These are phyloP conservation scores for Thymus mandschuricus DNA, from an alignment of 257 asterid genomes.

Conservation along the genomic window DNA sequence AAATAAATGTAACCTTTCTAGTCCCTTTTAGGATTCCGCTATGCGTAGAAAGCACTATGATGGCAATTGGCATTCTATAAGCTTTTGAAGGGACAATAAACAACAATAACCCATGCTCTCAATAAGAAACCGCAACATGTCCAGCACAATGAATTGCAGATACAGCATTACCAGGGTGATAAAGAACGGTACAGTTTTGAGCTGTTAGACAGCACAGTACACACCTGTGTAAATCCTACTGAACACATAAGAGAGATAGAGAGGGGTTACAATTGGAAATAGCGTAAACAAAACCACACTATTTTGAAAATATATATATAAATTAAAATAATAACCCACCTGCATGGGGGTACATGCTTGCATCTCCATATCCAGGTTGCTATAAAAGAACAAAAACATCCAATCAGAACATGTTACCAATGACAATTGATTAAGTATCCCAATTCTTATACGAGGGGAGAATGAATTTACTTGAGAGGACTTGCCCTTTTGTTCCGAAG, in stretches of 20 bases:
- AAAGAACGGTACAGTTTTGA: slow-evolving; percentile 28
- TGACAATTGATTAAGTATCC: slow-evolving; percentile 26
- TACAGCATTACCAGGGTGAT: slow-evolving; percentile 24
- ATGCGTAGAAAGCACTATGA: neutral
- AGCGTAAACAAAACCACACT: slow-evolving; percentile 4
- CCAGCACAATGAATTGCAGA: slow-evolving; percentile 19
- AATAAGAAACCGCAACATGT: slow-evolving; percentile 25
- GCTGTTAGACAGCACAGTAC: slow-evolving; percentile 33
- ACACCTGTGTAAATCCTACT: slow-evolving; percentile 96
- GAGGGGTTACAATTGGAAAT: slow-evolving; percentile 35
- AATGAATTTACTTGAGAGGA: slow-evolving; percentile 73
- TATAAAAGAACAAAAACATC: slow-evolving; percentile 31
- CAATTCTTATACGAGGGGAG: slow-evolving; percentile 33
- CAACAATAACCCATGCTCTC: slow-evolving; percentile 20
- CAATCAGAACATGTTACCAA: slow-evolving; percentile 35
- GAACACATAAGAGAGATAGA: slow-evolving; percentile 32
- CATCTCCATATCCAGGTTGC: slow-evolving; percentile 87
- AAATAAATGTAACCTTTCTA: too few species aligned
- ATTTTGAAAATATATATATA: neutral
- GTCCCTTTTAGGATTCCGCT: too few species aligned
- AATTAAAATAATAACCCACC: slow-evolving; percentile 41
- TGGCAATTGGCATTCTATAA: slow-evolving; percentile 13
- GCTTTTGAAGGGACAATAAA: slow-evolving; percentile 19
- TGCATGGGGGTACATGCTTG: slow-evolving; percentile 65
- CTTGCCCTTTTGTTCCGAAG: slow-evolving; percentile 96